Base-by-base conservation (phyloP, 495 filamentous ascomycete species). In the Neurospora hispaniola region DNA sequence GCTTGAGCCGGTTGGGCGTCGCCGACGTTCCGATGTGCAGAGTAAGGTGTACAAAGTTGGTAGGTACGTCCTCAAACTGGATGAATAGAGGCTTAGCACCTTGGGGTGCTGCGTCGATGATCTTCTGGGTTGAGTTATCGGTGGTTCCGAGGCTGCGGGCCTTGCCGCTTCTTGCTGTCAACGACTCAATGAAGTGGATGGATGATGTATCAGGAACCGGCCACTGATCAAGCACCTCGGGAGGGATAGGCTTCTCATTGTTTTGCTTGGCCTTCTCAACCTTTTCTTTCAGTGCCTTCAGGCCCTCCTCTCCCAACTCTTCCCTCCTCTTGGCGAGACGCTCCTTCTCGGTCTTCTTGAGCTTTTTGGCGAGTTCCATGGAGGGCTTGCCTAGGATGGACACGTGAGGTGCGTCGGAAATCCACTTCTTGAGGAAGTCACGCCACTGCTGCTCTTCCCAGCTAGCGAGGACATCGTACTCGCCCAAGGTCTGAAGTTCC, bases 11-110 rank as follows among this genome's bases (percentile, higher is more conserved):
- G 5, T 90, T 84, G 0, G 93, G 91, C 0, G 97, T 84, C 27
- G 88, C 83, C 18, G 89, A 88, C 2, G 93, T 95, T 68, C 92
- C 92, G 43, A 98, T 80, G 48, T 97, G 85, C 20, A 97, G 80
- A 10, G 87, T 89, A 14, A 98, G 82, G 73, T 93, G 89, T 59
- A 97, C 93, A 78, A 99, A 99, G 76, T 92, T 95, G 62, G 92
- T 94, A 42, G 89, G 88, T 42, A 97, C 91, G 76, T 97, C 89
- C 83, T 99, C 96, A 76, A 96, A 99, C 81, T 99, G 96, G n/a
- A 99, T 86, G 81, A 97, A 99, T 3, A 97, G 85, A 2, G 94
- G 93, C 44, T 88, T 75, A 18, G 54, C 54, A 0, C 77, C 74
- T 69, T 86, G 86, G 4, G 86, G 84, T 71, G 94, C 90, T 31